Evolutionary conservation across 2,329 filamentous ascomycete genomes (phyloP).

Genomic region (Fusarium irregulare): DNA sequence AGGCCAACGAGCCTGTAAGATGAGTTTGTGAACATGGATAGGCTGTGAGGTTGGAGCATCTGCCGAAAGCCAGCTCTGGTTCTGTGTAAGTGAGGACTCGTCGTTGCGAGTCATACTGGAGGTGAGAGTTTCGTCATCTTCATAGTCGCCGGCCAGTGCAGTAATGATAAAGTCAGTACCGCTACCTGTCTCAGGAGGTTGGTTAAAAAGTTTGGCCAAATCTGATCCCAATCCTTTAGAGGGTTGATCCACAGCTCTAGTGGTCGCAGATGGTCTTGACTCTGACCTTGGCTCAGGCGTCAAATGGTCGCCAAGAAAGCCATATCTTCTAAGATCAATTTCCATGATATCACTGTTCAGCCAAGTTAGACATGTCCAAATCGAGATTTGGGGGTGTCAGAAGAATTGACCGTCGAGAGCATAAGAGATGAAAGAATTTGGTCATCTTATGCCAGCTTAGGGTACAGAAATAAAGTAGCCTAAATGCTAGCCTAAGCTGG

Average conservation of each 20-base stretch:
- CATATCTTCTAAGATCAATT: slow-evolving; percentile 91
- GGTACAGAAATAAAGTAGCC: no score
- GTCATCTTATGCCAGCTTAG: no score
- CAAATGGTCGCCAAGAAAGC: slow-evolving; percentile 84
- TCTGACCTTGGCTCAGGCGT: slow-evolving; percentile 65
- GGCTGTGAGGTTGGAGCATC: slow-evolving; percentile 78
- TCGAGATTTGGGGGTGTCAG: background rate
- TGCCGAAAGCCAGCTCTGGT: slow-evolving; percentile 68
- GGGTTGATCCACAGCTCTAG: slow-evolving; percentile 62
- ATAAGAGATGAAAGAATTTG: no score
- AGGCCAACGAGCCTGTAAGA: slow-evolving; percentile 94
- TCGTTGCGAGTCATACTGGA: slow-evolving; percentile 61
- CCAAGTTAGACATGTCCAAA: slow-evolving; percentile 30
- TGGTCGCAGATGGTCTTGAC: slow-evolving; percentile 60
- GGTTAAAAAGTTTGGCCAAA: slow-evolving; percentile 87
- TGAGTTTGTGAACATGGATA: slow-evolving; percentile 95
- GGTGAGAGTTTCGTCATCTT: slow-evolving; percentile 72
- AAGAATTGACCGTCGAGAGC: no score
- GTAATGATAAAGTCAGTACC: slow-evolving; percentile 93
- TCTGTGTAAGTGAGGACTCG: slow-evolving; percentile 51
- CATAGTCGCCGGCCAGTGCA: slow-evolving; percentile 81
- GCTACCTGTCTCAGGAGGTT: slow-evolving; percentile 83
- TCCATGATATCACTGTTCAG: slow-evolving; percentile 81
- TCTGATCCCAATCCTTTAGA: slow-evolving; percentile 83
- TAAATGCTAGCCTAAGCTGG: no score